A percentile compares a stretch with the other conserved stretches of the same genome.
phyloP scores from a whole-genome alignment of 2,329 filamentous ascomycete genomes.

The Chrysoporthe puriensis region DNA sequence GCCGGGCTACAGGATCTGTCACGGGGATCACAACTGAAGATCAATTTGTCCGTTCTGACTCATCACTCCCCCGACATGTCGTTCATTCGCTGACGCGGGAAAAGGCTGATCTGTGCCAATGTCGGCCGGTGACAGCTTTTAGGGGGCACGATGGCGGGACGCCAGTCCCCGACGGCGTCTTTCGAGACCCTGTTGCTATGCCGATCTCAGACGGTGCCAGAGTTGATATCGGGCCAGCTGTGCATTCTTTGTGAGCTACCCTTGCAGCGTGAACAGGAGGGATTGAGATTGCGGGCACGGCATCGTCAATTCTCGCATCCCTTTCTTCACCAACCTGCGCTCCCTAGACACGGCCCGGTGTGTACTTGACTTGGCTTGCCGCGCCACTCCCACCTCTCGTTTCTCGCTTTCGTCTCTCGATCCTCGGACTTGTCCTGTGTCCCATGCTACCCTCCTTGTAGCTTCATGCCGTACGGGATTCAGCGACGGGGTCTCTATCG shows the following conservation, averaged over 20 bases:
- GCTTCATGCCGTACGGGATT: not conserved
- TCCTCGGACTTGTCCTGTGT: not conserved
- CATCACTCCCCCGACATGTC: not conserved
- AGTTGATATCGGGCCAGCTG: not conserved
- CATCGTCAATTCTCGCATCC: not conserved
- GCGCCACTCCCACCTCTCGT: not conserved
- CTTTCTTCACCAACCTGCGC: slow-evolving; percentile 8
- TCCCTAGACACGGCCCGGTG: slow-evolving; percentile 11
- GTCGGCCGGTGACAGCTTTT: slow-evolving; percentile 1
- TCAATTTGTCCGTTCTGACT: not conserved
- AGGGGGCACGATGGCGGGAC: not conserved
- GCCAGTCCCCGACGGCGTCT: not conserved
- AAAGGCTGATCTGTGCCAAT: not conserved
- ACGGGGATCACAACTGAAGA: not conserved
- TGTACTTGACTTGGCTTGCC: not conserved
- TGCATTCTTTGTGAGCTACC: not conserved
- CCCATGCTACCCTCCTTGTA: not conserved
- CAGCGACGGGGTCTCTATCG: not conserved
- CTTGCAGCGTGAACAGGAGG: not conserved
- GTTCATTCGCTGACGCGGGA: not conserved
- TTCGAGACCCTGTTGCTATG: slow-evolving; percentile 4
- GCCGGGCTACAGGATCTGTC: not conserved
- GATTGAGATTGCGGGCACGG: not conserved
- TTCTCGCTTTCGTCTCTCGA: not conserved
- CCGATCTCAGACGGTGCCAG: not conserved